phyloP scores from a whole-genome alignment of 2,329 filamentous ascomycete genomes.

The Colletotrichum cereale region DNA sequence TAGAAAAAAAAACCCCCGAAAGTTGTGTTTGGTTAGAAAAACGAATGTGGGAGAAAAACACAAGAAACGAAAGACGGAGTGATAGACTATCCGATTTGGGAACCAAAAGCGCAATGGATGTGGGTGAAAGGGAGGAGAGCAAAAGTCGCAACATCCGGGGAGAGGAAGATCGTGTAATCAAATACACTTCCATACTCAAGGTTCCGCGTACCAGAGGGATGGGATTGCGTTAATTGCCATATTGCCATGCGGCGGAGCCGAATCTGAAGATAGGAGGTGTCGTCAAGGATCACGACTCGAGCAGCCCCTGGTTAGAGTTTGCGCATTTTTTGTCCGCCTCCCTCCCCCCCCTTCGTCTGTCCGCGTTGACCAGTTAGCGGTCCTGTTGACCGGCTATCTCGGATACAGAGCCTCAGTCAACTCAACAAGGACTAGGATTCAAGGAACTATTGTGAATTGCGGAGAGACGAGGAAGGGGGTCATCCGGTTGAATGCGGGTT shows the following conservation, averaged over 20 bases:
- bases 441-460: no score
- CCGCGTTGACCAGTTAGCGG: neutral
- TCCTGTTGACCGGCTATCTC: neutral
- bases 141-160: neutral
- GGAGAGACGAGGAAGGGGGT: neutral
- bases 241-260: conserved; percentile 25
- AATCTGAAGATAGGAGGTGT: conserved; percentile 29
- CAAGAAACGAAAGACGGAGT: conserved; percentile 26
- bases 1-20: neutral
- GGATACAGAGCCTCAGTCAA: neutral
- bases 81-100: conserved; percentile 22
- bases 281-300: conserved; percentile 38
- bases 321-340: conserved; percentile 21
- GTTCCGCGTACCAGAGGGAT: conserved; percentile 20
- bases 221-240: conserved; percentile 17
- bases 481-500: neutral
- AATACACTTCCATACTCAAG: conserved; percentile 10
- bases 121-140: neutral
- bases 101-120: conserved; percentile 10
- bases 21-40: neutral
- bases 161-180: conserved; percentile 1
- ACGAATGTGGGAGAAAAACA: neutral
- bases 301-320: conserved; percentile 27
- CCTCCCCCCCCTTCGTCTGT: neutral
- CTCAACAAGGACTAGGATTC: no score